Evolutionary conservation across 768 basidiomycete genomes (phyloP).

Genomic region (Tephrocybe sp.): DNA sequence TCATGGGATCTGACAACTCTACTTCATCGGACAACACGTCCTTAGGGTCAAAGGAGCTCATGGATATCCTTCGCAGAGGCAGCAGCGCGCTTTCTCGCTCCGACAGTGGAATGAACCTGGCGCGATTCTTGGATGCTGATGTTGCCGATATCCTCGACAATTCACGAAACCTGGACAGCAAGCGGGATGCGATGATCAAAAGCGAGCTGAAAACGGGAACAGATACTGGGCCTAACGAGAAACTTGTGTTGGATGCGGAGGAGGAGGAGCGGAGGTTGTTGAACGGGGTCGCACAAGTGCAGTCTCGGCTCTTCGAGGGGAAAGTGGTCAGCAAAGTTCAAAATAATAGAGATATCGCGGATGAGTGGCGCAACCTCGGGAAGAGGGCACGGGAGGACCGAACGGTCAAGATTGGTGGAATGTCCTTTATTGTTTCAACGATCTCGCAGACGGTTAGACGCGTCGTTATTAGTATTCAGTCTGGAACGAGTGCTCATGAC

Average conservation of each 20-base stretch:
- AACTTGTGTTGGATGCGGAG: conserved; percentile 42
- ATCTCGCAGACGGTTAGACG: conserved; percentile 15
- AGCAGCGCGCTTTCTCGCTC: conserved; percentile 50
- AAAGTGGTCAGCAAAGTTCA: conserved; percentile 34
- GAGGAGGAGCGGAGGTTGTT: conserved; percentile 54
- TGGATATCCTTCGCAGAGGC: conserved; percentile 58
- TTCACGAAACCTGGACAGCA: conserved; percentile 42
- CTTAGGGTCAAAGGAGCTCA: conserved; percentile 45
- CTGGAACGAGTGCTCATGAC: conserved; percentile 2
- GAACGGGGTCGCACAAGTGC: conserved; percentile 58
- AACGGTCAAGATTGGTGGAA: conserved; percentile 32
- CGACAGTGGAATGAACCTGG: conserved; percentile 38
- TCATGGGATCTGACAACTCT: conserved; percentile 46
- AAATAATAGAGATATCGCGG: conserved; percentile 41
- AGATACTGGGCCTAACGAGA: conserved; percentile 13
- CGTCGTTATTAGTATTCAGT: neutral
- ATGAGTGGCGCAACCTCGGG: conserved; percentile 46
- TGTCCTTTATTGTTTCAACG: conserved; percentile 27
- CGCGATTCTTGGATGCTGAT: conserved; percentile 42
- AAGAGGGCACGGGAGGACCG: conserved; percentile 43
- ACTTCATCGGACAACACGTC: conserved; percentile 23
- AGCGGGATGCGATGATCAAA: conserved; percentile 46
- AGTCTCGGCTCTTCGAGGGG: conserved; percentile 60
- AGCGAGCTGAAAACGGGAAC: conserved; percentile 30
- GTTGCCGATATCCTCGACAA: conserved; percentile 44